These are phyloP conservation scores for Coemansia sp. DNA, from an alignment of 192 early-diverging fungal genomes.

Conservation along the genomic window DNA sequence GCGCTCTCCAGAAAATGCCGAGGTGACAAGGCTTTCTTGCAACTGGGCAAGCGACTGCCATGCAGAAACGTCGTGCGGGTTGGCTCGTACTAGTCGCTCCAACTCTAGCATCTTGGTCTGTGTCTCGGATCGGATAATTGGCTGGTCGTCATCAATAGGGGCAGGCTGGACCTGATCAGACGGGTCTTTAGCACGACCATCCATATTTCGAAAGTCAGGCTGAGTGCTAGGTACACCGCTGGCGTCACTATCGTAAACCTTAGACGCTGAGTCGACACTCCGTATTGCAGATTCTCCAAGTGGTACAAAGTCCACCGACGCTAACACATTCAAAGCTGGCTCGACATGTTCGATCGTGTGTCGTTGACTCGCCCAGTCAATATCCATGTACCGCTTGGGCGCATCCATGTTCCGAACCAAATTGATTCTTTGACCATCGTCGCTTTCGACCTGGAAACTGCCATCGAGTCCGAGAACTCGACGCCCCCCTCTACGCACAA, in stretches of 20 bases:
- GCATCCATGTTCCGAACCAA: neutral
- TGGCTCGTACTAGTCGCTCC: conserved; percentile 5
- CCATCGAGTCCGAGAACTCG: conserved; percentile 9
- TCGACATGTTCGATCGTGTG: conserved; percentile 2
- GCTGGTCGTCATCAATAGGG: neutral
- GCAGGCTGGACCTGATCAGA: no score
- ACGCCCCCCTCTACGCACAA: conserved; percentile 13
- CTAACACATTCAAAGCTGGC: neutral
- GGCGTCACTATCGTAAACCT: conserved; percentile 23
- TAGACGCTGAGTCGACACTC: neutral
- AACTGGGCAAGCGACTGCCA: conserved; percentile 21
- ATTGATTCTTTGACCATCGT: conserved; percentile 6
- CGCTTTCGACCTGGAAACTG: neutral
- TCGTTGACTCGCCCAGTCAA: conserved; percentile 15
- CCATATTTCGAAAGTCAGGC: conserved; percentile 27
- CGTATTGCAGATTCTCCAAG: neutral
- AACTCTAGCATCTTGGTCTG: neutral
- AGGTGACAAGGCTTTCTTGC: conserved; percentile 12
- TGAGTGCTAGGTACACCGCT: neutral
- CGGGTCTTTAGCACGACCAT: conserved; percentile 14
- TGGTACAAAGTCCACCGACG: conserved; percentile 6
- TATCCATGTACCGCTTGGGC: conserved; percentile 10
- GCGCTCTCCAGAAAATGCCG: conserved; percentile 6
- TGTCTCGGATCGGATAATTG: neutral
- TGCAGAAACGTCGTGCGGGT: conserved; percentile 22